A percentile compares a stretch with the other conserved stretches of the same genome.
Evolutionary conservation across 1,284 basidiomycete species (phyloP).

Genomic region (Exobasidium cylindrosporum): DNA sequence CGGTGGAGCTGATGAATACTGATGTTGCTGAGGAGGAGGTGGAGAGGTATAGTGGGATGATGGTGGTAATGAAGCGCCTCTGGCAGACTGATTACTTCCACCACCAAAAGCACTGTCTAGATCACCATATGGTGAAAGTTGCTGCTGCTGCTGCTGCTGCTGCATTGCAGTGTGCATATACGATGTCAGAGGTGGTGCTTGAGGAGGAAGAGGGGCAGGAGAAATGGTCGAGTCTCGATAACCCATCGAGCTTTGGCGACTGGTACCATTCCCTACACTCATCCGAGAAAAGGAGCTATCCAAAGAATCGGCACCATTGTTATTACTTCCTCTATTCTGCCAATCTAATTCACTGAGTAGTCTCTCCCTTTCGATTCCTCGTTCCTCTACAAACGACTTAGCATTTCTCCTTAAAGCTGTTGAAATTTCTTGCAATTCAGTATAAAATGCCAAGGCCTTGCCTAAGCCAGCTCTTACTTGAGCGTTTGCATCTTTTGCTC

Average conservation of each 20-base stretch:
- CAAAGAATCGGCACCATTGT: slow-evolving; percentile 1
- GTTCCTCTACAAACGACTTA: slow-evolving; percentile 65
- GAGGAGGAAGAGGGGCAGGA: not conserved
- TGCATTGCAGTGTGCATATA: not conserved
- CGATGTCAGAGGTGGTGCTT: slow-evolving; percentile 2
- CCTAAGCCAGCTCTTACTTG: slow-evolving; percentile 80
- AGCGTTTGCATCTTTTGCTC: slow-evolving; percentile 76
- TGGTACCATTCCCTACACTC: not conserved
- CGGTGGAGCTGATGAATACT: not conserved
- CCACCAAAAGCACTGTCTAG: slow-evolving; percentile 9
- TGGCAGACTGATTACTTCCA: not conserved
- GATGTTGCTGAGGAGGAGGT: not conserved
- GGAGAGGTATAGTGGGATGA: slow-evolving; percentile 1
- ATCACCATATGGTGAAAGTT: slow-evolving; percentile 1
- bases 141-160: slow-evolving; percentile 18
- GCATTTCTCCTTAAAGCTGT: slow-evolving; percentile 65
- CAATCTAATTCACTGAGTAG: slow-evolving; percentile 71
- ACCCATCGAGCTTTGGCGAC: not conserved
- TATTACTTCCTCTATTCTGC: not conserved
- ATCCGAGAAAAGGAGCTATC: not conserved
- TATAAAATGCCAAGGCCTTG: slow-evolving; percentile 84
- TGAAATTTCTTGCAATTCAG: slow-evolving; percentile 71
- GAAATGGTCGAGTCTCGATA: not conserved
- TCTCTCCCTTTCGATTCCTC: slow-evolving; percentile 70
- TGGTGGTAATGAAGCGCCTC: slow-evolving; percentile 3